Evolutionary conservation across 1,284 basidiomycete species (phyloP).

Genomic region (Pholiota adiposa): DNA sequence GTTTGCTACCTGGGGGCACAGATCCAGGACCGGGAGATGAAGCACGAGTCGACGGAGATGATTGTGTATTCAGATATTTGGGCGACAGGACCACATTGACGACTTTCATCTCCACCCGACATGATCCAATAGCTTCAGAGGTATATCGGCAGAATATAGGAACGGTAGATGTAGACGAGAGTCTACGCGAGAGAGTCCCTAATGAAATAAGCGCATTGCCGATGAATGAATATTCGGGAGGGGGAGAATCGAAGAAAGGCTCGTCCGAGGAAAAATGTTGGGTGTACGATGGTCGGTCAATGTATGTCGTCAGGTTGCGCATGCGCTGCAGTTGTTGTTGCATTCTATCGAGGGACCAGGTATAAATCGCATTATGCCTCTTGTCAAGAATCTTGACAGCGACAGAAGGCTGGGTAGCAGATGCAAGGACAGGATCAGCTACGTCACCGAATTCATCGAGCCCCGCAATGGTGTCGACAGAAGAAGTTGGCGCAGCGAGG

Average conservation of each 20-base stretch:
- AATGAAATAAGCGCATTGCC: conserved; percentile 88
- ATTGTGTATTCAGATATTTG: conserved; percentile 59
- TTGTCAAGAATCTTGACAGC: conserved; percentile 92
- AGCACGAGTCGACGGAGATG: conserved; percentile 67
- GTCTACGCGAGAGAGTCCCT: conserved; percentile 76
- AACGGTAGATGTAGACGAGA: conserved; percentile 76
- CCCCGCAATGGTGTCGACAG: conserved; percentile 85
- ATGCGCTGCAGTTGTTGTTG: conserved; percentile 90
- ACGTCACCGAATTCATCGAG: conserved; percentile 93
- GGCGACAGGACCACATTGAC: conserved; percentile 67
- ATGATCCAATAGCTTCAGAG: conserved; percentile 91
- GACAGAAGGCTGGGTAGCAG: conserved; percentile 80
- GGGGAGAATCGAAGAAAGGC: conserved; percentile 88
- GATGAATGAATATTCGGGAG: conserved; percentile 90
- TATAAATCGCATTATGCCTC: conserved; percentile 83
- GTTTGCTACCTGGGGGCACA: conserved; percentile 73
- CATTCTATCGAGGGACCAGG: conserved; percentile 90
- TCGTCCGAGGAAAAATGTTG: conserved; percentile 93
- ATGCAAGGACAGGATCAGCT: conserved; percentile 75
- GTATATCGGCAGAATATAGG: conserved; percentile 94
- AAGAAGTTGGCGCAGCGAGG: conserved; percentile 80
- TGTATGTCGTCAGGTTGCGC: conserved; percentile 92
- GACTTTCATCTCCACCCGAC: conserved; percentile 82
- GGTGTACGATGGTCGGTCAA: conserved; percentile 90
- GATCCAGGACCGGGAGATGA: conserved; percentile 70